Evolutionary conservation across 495 filamentous ascomycete genomes (phyloP), one percentile per base, ranked within the genome.

Genomic region (Xylaria scruposa): DNA sequence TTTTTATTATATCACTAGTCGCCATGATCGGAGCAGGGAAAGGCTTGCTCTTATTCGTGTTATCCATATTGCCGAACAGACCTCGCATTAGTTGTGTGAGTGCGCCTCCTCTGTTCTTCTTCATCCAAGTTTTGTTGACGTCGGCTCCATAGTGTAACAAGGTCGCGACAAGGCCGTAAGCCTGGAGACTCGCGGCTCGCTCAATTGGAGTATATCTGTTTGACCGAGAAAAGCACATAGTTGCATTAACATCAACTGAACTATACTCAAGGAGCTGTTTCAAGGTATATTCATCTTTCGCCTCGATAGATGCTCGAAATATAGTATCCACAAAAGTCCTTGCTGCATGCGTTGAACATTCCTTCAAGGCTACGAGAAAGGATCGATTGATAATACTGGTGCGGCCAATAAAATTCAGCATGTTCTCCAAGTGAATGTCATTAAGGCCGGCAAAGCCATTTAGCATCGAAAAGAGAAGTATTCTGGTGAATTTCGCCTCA

Each of bases 401-500:
- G 24, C 53, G 24, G 24, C 53, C 24, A 56, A 56, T 24, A 4
- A 56, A 31, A 0, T 56, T 56, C 31, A 56, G 36, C 21, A 56
- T 56, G 0, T 56, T 15, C 4, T 31, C 53, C 53, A 31, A 8
- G 15, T 24, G 24, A 31, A 56, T 31, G 24, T 56, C 21, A 29
- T 15, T 15, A 9, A 56, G 53, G 53, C 53, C 53, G 0, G 53
- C 53, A 56, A 56, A 56, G 9, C 53, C 53, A 31, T 56, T 56
- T 29, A 56, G 2, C 53, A 56, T 56, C 1, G 53, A 56, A 13
- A 56, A 56, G 9, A 56, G 53, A 21, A 56, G 53, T 56, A 56
- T 29, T 59, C 56, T 59, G 13, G 31, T 29, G 31, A 59, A 59
- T 19, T 59, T 59, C 56, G 17, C 38, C 31, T 59, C 56, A 38